These are phyloP conservation scores for Solanum ossicruentum DNA, from an alignment of 257 asterid genomes.

Conservation along the genomic window DNA sequence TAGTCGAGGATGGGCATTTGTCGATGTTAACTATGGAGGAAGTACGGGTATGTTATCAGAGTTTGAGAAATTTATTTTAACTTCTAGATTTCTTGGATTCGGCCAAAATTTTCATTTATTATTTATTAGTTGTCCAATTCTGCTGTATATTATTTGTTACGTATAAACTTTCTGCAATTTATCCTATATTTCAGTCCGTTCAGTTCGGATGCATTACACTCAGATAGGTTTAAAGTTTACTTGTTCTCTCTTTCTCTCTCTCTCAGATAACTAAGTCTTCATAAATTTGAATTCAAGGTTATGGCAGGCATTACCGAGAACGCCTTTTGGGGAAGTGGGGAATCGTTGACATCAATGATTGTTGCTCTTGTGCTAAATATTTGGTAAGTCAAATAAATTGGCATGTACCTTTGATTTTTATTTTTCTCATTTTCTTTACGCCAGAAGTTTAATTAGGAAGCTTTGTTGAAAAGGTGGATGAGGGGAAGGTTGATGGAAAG, in stretches of 20 bases:
- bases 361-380: constrained; percentile 88
- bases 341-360: constrained; percentile 80
- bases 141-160: not conserved
- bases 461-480: constrained; percentile 42
- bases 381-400: constrained; percentile 31
- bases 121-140: not conserved
- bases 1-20: constrained; percentile 98
- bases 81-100: not conserved
- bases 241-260: not conserved
- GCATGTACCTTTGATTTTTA: not conserved
- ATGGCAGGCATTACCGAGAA: constrained; percentile 87
- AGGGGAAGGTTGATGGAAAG: constrained; percentile 72
- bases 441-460: not conserved
- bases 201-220: not conserved
- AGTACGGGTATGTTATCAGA: constrained; percentile 54
- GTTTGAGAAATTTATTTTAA: not conserved
- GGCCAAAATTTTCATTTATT: not conserved
- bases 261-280: not conserved
- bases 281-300: constrained; percentile 37
- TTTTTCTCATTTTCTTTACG: not conserved
- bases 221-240: not conserved
- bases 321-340: constrained; percentile 85
- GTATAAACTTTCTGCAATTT: not conserved
- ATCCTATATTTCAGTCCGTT: not conserved
- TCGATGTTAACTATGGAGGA: constrained; percentile 98